These are phyloP conservation scores for Pichia pseudocactophila DNA, from an alignment of 805 yeast species.

Conservation along the genomic window DNA sequence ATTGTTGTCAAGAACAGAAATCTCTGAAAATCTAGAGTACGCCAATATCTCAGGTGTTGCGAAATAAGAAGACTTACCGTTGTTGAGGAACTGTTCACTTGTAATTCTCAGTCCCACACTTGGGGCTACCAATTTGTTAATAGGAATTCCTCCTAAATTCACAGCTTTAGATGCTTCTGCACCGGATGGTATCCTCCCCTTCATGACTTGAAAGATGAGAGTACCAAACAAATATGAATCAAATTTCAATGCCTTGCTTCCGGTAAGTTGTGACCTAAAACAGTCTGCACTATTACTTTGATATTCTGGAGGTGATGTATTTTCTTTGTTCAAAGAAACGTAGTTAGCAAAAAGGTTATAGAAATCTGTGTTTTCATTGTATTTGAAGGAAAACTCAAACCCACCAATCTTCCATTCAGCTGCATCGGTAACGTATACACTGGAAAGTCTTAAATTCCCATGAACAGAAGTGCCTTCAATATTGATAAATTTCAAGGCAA, in stretches of 20 bases:
- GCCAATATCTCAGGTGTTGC: conserved; percentile 42
- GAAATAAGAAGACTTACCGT: conserved; percentile 27
- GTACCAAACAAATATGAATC: conserved; percentile 62
- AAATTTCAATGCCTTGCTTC: conserved; percentile 33
- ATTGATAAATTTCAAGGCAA: conserved; percentile 49
- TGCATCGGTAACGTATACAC: conserved; percentile 53
- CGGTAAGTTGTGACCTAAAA: conserved; percentile 17
- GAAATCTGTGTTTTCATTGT: conserved; percentile 33
- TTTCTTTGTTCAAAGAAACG: conserved; percentile 20
- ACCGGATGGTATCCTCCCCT: conserved; percentile 14
- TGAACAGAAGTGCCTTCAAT: conserved; percentile 50
- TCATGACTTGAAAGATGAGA: conserved; percentile 41
- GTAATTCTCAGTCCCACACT: conserved; percentile 33
- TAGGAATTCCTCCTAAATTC: conserved; percentile 28
- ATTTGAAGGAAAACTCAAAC: conserved; percentile 54
- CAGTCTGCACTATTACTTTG: conserved; percentile 35
- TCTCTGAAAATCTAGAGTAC: conserved; percentile 44
- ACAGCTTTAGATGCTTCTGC: conserved; percentile 8
- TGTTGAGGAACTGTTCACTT: conserved; percentile 28
- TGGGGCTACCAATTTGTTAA: conserved; percentile 33
- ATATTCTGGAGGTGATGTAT: conserved; percentile 45
- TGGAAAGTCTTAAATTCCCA: conserved; percentile 45
- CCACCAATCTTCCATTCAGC: conserved; percentile 88
- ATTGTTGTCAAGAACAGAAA: conserved; percentile 42
- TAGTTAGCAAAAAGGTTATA: conserved; percentile 18